These are phyloP conservation scores for Coniferiporia sulphurascens DNA, from an alignment of 1,284 basidiomycete species.

Conservation along the genomic window DNA sequence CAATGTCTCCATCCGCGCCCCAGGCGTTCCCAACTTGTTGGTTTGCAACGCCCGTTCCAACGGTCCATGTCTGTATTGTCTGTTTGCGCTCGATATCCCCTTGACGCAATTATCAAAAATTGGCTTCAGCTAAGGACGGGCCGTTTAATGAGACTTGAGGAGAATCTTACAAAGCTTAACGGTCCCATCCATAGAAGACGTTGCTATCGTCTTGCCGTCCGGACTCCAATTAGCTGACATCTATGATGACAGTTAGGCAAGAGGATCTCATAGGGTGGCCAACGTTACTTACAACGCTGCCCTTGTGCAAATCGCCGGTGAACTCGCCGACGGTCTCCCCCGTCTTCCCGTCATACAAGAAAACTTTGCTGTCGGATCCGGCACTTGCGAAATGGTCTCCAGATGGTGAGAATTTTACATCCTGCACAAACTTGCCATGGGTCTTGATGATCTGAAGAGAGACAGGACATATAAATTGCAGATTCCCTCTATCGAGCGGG, in stretches of 20 bases:
- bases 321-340: conserved; percentile 77
- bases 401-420: conserved; percentile 79
- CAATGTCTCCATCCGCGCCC: conserved; percentile 67
- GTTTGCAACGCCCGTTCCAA: conserved; percentile 64
- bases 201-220: conserved; percentile 70
- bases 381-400: conserved; percentile 87
- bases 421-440: conserved; percentile 93
- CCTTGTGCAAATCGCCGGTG: conserved; percentile 61
- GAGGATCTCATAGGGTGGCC: background rate
- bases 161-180: conserved; percentile 77
- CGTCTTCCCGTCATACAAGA: conserved; percentile 89
- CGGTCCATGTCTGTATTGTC: conserved; percentile 59
- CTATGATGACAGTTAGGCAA: conserved; percentile 32
- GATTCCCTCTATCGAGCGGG: background rate
- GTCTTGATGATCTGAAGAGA: conserved; percentile 67
- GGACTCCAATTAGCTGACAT: conserved; percentile 77
- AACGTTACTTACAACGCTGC: conserved; percentile 62
- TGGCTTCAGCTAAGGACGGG: background rate
- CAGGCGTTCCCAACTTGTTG: conserved; percentile 92
- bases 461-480: background rate
- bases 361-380: conserved; percentile 86
- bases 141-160: background rate
- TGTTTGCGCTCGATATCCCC: conserved; percentile 79
- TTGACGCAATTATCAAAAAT: conserved; percentile 27
- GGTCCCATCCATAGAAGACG: conserved; percentile 84